Base-by-base conservation (phyloP, 2,329 filamentous ascomycete species). In the Penicillium sp. region DNA sequence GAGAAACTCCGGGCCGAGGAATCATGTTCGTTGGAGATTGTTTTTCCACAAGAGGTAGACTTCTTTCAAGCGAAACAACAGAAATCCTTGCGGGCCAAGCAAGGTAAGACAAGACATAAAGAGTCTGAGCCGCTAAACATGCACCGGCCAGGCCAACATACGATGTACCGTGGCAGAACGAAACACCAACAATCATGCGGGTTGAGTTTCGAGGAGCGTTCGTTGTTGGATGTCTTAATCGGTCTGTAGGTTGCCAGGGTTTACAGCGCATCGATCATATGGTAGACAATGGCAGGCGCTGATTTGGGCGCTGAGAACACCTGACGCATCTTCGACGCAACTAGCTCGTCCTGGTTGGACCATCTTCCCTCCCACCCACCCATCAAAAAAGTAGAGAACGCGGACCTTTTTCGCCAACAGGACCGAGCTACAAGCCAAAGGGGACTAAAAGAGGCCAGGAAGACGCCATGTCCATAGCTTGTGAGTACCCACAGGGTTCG, bases 391-490 rank as follows among this genome's bases (percentile, higher is more conserved):
- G 16, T 16, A 30, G 14, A 53, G 35, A 56, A 16, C 30, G 49
- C 53, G 52, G 53, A 52, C 40, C 45, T 59, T 22, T 28, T 28
- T 33, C 33, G 43, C 52, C 26, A 43, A 49, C 53, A 42, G 55
- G 30, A 33, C 35, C 55, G 51, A 56, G 26, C 42, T 48, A 49
- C 56, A 54, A 28, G 30, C 52, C 19, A 19, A 46, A 35, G 43
- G 25, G 51, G 37, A 22, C 25, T 40, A 46, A 30, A 46, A 25
- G n/a, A 11, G 30, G 25, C 45, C 16, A 42, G 49, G 51, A 59
- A 56, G 59, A 57, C 68, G 66, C 68, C 68, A 68, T 68, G 58
- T 60, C 62, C 65, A 64, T 69, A 65, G 62, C 64, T 61, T 68
- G 57, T 68, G 56, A 52, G 57, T 68, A 65, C 58, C 65, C 63